A percentile compares a stretch with the other conserved stretches of the same genome.
phyloP scores from a whole-genome alignment of 2,329 filamentous ascomycete species.

The Talaromyces piceae region DNA sequence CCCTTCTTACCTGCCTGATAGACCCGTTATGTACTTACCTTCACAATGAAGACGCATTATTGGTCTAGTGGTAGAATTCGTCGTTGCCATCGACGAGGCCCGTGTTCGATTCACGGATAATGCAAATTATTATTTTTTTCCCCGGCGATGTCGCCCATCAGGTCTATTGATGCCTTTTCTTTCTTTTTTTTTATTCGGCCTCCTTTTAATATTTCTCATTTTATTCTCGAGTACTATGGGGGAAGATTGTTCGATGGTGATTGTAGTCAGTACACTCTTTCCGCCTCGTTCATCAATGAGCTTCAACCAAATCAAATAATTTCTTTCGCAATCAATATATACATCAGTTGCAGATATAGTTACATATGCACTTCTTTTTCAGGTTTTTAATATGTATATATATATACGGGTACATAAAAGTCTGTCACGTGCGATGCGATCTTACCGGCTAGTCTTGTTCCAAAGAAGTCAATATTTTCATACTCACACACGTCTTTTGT shows the following conservation, averaged over 20 bases:
- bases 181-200: slow-evolving; percentile 5
- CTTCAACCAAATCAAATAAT: no score
- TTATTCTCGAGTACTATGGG: neutral
- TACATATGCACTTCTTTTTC: no score
- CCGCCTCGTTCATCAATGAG: no score
- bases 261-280: neutral
- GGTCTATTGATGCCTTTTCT: no score
- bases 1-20: neutral
- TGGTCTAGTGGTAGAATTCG: slow-evolving; percentile 41
- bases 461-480: neutral
- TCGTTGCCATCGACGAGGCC: slow-evolving; percentile 41
- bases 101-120: slow-evolving; percentile 43
- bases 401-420: neutral
- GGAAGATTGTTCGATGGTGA: no score
- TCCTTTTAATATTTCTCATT: neutral
- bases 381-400: neutral
- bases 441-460: neutral
- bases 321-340: no score
- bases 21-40: neutral
- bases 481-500: neutral
- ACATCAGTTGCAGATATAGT: no score
- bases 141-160: no score
- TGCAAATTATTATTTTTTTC: slow-evolving; percentile 22
- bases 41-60: slow-evolving; percentile 26
- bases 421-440: neutral